Conservation (phyloP, 331 rosid genomes). For the Spiraea crenata region DNA sequence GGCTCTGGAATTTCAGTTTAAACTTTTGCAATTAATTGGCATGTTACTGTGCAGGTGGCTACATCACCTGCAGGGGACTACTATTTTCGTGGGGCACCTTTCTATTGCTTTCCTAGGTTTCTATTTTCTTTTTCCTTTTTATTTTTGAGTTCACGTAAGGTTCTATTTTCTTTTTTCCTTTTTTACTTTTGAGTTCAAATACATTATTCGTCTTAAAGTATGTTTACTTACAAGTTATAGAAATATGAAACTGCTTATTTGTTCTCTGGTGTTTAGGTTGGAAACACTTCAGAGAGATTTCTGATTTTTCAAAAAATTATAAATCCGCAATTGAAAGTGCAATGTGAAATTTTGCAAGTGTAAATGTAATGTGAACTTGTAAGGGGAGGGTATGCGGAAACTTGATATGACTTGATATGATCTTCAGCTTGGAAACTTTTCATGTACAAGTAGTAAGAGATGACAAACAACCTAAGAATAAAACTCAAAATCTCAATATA, state of each 20-base stretch:
- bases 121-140: not conserved
- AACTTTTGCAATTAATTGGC: not conserved
- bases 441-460: conserved; percentile 26
- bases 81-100: not conserved
- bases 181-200: too few relatives aligned
- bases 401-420: not conserved
- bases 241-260: too few relatives aligned
- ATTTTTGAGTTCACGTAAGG: not conserved
- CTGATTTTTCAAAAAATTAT: too few relatives aligned
- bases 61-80: not conserved
- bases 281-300: too few relatives aligned
- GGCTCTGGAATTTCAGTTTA: not conserved
- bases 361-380: too few relatives aligned
- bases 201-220: too few relatives aligned
- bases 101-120: not conserved
- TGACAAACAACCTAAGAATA: not conserved
- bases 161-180: too few relatives aligned
- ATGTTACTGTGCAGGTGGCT: not conserved
- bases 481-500: not conserved
- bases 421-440: conserved; percentile 27
- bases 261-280: too few relatives aligned
- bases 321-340: too few relatives aligned
- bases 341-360: too few relatives aligned
- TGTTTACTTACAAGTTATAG: too few relatives aligned
- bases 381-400: too few relatives aligned